phyloP scores from a whole-genome alignment of 176 grass and related monocot species.

The Rhynchospora breviuscula region DNA sequence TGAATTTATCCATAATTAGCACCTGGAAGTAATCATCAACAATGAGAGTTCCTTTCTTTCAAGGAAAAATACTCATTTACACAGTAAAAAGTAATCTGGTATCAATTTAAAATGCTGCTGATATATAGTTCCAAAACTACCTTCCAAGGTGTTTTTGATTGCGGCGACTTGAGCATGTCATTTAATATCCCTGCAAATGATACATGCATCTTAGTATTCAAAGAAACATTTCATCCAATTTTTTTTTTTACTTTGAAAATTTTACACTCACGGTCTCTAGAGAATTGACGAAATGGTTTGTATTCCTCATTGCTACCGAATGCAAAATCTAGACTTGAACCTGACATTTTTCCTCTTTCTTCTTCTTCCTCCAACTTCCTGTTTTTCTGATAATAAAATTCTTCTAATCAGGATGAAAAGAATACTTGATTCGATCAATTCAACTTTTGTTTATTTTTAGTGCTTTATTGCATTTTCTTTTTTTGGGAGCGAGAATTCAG shows the following conservation, averaged over 20 bases:
- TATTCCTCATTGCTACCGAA: constrained; percentile 59
- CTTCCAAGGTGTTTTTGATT: constrained; percentile 79
- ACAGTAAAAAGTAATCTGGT: not conserved
- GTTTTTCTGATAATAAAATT: not conserved
- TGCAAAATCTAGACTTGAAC: constrained; percentile 50
- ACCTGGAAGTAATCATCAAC: constrained; percentile 38
- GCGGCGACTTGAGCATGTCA: constrained; percentile 65
- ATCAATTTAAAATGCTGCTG: not conserved
- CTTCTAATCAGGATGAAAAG: constrained; percentile 22
- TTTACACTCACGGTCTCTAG: constrained; percentile 60
- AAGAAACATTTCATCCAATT: not conserved
- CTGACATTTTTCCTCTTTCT: constrained; percentile 37
- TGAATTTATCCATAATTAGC: constrained; percentile 98
- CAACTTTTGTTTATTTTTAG: constrained; percentile 16
- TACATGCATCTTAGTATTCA: not conserved
- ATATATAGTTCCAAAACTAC: constrained; percentile 25
- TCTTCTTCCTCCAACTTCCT: not conserved
- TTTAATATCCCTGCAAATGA: constrained; percentile 52
- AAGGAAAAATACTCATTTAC: not conserved
- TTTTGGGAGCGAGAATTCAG: constrained; percentile 11
- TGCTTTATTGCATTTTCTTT: not conserved
- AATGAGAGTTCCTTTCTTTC: not conserved
- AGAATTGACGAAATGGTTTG: constrained; percentile 73
- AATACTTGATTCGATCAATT: not conserved
- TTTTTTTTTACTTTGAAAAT: not conserved